These are phyloP conservation scores for Penicillium brevicompactum DNA, from an alignment of 2,329 filamentous ascomycete species.

Conservation along the genomic window DNA sequence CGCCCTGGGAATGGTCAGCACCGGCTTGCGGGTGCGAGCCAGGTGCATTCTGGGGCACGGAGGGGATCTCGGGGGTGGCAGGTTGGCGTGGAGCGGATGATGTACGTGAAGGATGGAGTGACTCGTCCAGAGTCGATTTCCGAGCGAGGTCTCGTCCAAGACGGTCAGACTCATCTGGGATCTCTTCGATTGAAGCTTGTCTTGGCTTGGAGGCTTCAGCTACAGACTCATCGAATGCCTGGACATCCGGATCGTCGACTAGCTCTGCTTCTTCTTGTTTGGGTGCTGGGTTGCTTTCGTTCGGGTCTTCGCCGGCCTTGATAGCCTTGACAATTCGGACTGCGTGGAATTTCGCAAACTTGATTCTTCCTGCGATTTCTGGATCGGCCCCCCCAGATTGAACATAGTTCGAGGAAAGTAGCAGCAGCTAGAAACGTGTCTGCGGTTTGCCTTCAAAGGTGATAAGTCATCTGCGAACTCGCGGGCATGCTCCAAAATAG, in stretches of 20 bases:
- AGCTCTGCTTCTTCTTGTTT: conserved; percentile 55
- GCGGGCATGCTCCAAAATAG: neutral
- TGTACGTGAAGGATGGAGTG: conserved; percentile 52
- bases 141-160: conserved; percentile 47
- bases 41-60: conserved; percentile 27
- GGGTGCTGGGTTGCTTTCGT: conserved; percentile 78
- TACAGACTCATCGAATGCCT: conserved; percentile 50
- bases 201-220: conserved; percentile 46
- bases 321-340: conserved; percentile 87
- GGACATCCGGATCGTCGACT: conserved; percentile 64
- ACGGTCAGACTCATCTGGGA: conserved; percentile 58
- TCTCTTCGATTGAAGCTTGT: conserved; percentile 62
- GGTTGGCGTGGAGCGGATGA: conserved; percentile 40
- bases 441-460: conserved; percentile 71
- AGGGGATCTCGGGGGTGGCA: conserved; percentile 23
- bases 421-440: conserved; percentile 91
- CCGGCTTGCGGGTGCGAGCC: conserved; percentile 33
- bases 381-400: conserved; percentile 79
- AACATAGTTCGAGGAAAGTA: conserved; percentile 85
- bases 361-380: conserved; percentile 83
- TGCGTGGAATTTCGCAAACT: conserved; percentile 96
- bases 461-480: neutral
- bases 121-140: conserved; percentile 53
- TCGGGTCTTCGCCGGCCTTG: conserved; percentile 88
- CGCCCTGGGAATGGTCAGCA: conserved; percentile 32